A percentile compares a stretch with the other conserved stretches of the same genome.
Evolutionary conservation across 1,284 basidiomycete species (phyloP).

Genomic region (Papiliotrema fonsecae): DNA sequence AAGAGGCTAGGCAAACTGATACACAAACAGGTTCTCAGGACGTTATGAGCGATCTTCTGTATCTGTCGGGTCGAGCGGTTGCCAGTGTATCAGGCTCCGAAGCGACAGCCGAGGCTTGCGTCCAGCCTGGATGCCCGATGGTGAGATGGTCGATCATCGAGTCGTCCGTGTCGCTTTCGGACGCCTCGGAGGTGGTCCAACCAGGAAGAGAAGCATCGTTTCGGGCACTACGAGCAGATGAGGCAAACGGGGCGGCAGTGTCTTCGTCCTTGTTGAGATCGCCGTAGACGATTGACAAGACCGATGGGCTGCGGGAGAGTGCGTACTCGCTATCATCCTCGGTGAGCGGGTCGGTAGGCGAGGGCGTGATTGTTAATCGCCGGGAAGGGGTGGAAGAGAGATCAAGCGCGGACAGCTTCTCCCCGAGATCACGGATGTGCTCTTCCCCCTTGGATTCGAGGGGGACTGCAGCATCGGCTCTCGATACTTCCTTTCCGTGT

Average conservation of each 20-base stretch:
- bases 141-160: background rate
- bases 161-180: background rate
- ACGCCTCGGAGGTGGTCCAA: background rate
- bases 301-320: background rate
- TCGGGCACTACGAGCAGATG: background rate
- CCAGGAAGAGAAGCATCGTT: background rate
- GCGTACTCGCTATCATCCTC: no score
- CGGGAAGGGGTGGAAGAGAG: no score
- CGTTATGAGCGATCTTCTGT: no score
- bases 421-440: background rate
- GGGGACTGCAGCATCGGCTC: no score
- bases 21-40: no score
- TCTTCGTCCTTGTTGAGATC: conserved; percentile 10
- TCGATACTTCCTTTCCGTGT: no score
- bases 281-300: background rate
- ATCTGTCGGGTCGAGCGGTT: background rate
- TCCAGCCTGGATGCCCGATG: background rate
- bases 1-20: background rate
- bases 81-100: background rate
- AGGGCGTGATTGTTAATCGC: no score
- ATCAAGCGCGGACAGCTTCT: background rate
- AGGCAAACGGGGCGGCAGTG: conserved; percentile 3
- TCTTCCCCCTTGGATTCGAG: no score
- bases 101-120: background rate
- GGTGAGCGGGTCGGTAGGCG: no score